These are phyloP conservation scores for Saccharomycopsis oosterbeekiorum DNA, from an alignment of 805 yeast genomes.

Conservation along the genomic window DNA sequence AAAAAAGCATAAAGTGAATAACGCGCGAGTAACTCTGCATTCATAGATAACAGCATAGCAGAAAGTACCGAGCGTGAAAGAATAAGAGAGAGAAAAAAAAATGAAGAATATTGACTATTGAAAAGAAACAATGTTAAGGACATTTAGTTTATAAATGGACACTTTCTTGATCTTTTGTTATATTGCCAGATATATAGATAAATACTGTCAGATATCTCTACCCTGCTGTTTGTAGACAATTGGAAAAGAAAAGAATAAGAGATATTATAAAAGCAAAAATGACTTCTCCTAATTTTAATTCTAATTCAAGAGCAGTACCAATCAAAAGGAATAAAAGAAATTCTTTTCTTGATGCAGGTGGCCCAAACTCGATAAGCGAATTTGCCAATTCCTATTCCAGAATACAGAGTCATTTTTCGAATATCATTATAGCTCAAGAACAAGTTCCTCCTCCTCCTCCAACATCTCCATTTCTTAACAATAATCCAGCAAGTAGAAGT, in stretches of 20 bases:
- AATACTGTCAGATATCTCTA: too few species aligned
- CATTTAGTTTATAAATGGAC: too few species aligned
- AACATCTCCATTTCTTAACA: neutral
- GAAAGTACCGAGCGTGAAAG: neutral
- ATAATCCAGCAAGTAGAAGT: neutral
- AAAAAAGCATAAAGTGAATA: neutral
- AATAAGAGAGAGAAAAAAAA: neutral
- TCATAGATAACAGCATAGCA: neutral
- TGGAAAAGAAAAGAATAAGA: too few species aligned
- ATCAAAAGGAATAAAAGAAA: slow-evolving; percentile 22
- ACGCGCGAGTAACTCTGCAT: neutral
- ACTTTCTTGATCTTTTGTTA: too few species aligned
- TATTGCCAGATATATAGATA: too few species aligned
- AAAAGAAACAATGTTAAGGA: too few species aligned
- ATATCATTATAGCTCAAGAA: slow-evolving; percentile 13
- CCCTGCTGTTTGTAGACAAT: too few species aligned
- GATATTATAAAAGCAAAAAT: neutral
- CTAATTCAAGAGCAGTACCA: slow-evolving; percentile 1
- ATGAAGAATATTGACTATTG: neutral
- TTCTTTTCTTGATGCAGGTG: slow-evolving; percentile 30
- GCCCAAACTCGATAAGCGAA: slow-evolving; percentile 29
- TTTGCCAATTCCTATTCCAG: slow-evolving; percentile 26
- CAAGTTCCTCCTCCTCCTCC: neutral
- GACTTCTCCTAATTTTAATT: neutral
- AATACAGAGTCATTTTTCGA: slow-evolving; percentile 13